Evolutionary conservation across 768 basidiomycete species (phyloP).

Genomic region (Pleurotus citrinopileatus): DNA sequence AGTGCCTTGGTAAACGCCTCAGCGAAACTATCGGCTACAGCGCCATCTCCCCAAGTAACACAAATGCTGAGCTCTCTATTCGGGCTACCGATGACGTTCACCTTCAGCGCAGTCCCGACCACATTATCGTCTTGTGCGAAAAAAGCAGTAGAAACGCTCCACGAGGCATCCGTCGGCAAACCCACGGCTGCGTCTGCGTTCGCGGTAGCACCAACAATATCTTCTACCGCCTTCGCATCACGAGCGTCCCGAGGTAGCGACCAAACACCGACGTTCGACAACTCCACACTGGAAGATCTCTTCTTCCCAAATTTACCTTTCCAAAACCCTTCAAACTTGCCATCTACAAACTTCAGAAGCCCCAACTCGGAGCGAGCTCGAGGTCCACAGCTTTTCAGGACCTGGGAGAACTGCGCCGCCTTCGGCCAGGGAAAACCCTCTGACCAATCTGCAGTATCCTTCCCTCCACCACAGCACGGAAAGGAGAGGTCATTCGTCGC

Average conservation of each 20-base stretch:
- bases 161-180: neutral
- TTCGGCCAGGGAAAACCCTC: constrained; percentile 27
- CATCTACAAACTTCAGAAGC: constrained; percentile 29
- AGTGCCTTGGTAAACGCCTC: constrained; percentile 18
- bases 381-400: constrained; percentile 20
- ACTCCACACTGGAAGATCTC: constrained; percentile 26
- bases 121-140: constrained; percentile 29
- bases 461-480: neutral
- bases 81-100: constrained; percentile 25
- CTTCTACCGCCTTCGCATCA: neutral
- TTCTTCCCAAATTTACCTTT: constrained; percentile 28
- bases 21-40: constrained; percentile 19
- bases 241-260: constrained; percentile 15
- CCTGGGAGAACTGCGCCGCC: constrained; percentile 25
- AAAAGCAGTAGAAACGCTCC: constrained; percentile 1
- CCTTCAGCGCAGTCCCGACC: constrained; percentile 24
- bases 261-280: constrained; percentile 35
- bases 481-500: neutral
- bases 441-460: neutral
- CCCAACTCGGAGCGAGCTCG: constrained; percentile 25
- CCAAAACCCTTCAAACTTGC: constrained; percentile 26
- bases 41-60: constrained; percentile 24
- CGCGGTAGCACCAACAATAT: constrained; percentile 21
- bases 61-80: constrained; percentile 22
- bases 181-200: neutral